These are phyloP conservation scores for Kodamaea fungicola DNA, from an alignment of 1,139 yeast species.

Conservation along the genomic window DNA sequence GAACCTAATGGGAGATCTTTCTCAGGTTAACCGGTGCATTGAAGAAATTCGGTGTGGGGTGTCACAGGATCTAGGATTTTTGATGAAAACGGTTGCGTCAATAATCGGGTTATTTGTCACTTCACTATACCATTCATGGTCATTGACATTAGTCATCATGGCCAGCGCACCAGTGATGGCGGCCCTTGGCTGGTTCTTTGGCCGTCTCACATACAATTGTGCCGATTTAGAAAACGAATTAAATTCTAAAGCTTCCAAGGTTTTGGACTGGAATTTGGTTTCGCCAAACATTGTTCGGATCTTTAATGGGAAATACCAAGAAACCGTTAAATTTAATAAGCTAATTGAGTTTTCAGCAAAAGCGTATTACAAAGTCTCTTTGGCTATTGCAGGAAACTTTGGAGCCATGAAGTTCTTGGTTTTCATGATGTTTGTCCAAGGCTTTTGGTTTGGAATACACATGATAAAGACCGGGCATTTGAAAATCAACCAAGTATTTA, in stretches of 20 bases:
- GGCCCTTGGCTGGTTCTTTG: constrained; percentile 46
- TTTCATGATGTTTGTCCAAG: constrained; percentile 80
- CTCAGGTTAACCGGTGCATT: constrained; percentile 68
- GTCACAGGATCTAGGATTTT: constrained; percentile 62
- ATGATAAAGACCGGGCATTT: constrained; percentile 53
- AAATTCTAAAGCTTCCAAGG: constrained; percentile 55
- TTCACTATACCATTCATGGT: constrained; percentile 80
- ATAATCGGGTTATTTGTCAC: constrained; percentile 57
- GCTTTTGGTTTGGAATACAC: constrained; percentile 82
- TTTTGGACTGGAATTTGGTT: constrained; percentile 67
- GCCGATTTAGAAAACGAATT: constrained; percentile 56
- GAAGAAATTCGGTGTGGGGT: constrained; percentile 74
- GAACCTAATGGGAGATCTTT: constrained; percentile 57
- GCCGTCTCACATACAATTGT: constrained; percentile 46
- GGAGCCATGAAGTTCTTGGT: constrained; percentile 57
- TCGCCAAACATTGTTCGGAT: constrained; percentile 60
- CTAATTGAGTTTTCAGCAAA: constrained; percentile 42
- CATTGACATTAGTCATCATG: constrained; percentile 69
- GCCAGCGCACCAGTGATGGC: constrained; percentile 70
- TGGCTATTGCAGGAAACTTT: constrained; percentile 53
- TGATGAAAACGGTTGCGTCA: constrained; percentile 51
- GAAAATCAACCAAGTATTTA: constrained; percentile 61
- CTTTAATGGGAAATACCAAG: constrained; percentile 55
- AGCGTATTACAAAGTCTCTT: constrained; percentile 45
- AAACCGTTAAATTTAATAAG: constrained; percentile 41